Evolutionary conservation across 1,284 basidiomycete species (phyloP), one percentile per base, ranked within the genome.

Genomic region (Kwoniella shivajii): DNA sequence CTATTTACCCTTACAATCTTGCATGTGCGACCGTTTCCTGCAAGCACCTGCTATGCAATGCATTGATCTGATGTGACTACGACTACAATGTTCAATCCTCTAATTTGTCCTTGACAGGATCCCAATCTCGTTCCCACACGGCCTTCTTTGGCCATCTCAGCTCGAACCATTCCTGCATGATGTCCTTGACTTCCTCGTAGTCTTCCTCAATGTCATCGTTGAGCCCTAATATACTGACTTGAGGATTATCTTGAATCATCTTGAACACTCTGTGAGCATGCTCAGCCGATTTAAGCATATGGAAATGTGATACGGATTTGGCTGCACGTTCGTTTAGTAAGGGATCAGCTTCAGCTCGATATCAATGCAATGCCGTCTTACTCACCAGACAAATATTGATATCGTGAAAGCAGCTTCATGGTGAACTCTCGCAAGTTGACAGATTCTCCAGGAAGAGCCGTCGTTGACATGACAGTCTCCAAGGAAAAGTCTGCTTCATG

Each of bases 401-500:
- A 82, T 11, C 81, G 68, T 46, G 80, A 78, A 26, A 83, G 66
- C 29, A 82, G 69, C 47, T 72, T 74, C 73, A 81, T 74, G 34
- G 71, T 69, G 71, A 78, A 82, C 34, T 69, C 60, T 16, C 81
- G 67, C 11, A 82, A 69, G 54, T 76, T 72, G 7, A 78, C 74
- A 5, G 56, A 57, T 26, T 72, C 71, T 27, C 54, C 72, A 18
- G 63, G 76, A 18, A 63, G 34, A 3, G 67, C 57, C 0, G 71
- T 72, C 1, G 56, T 65, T 0, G 52, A 18, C 61, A 83, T 66
- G 36, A 81, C 79, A 41, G 62, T 72, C 11, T 66, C 55, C 10
- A 83, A 71, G 0, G 79, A 73, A 54, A 82, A 83, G 54, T 80
- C 74, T 34, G 75, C 79, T 22, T 71, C 71, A 37, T 75, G 64